A percentile compares a stretch with the other conserved stretches of the same genome.
Conservation (phyloP, 139 green algal genomes). For the Chlamydomonas sphaeroides region DNA sequence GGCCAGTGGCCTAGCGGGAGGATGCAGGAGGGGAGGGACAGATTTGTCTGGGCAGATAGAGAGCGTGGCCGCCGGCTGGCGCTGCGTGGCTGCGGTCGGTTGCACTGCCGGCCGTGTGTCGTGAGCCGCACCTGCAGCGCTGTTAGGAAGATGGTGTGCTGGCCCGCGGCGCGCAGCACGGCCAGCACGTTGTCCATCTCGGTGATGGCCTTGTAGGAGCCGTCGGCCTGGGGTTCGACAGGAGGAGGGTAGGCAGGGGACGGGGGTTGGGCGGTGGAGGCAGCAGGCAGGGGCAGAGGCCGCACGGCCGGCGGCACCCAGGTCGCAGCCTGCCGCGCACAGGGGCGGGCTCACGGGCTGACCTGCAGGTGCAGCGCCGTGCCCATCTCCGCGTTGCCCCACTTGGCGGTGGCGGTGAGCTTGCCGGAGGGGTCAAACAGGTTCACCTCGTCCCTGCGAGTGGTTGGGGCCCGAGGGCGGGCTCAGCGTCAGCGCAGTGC, state of each 20-base stretch:
- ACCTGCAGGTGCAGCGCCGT: constrained; percentile 23
- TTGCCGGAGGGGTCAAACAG: constrained; percentile 48
- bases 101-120: neutral
- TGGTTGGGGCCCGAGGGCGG: too few species aligned
- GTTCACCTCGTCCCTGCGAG: constrained; percentile 52
- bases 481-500: too few species aligned
- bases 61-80: too few species aligned
- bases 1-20: constrained; percentile 37
- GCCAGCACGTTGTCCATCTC: constrained; percentile 56
- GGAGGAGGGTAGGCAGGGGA: too few species aligned
- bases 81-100: too few species aligned
- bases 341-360: too few species aligned
- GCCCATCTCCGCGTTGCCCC: constrained; percentile 28
- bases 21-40: too few species aligned
- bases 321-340: too few species aligned
- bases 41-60: too few species aligned
- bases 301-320: too few species aligned
- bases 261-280: too few species aligned
- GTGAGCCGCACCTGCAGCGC: constrained; percentile 61
- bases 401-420: constrained; percentile 40
- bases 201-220: constrained; percentile 34
- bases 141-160: constrained; percentile 60
- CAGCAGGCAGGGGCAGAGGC: too few species aligned
- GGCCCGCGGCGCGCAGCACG: constrained; percentile 51
- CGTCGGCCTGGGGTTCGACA: constrained; percentile 5